Evolutionary conservation across 768 basidiomycete species (phyloP), one percentile per base, ranked within the genome.

Genomic region (Grammothele lineata): DNA sequence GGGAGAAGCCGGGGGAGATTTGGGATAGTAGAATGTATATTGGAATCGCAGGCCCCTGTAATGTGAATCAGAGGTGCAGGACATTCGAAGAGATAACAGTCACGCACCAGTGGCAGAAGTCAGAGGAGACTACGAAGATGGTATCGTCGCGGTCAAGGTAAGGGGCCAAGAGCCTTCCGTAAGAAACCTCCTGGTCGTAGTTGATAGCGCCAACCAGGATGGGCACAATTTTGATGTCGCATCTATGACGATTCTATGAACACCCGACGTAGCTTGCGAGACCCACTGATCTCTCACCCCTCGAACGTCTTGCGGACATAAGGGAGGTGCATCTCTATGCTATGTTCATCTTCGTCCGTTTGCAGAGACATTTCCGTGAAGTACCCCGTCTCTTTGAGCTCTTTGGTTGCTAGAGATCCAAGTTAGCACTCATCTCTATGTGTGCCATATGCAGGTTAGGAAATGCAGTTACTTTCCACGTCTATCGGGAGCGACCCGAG

Each of bases 241-340:
- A 65, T 36, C 88, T 92, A 48, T 8, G 21, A n/a, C n/a, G n/a
- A n/a, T n/a, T n/a, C n/a, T n/a, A n/a, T n/a, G n/a, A n/a, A n/a
- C 6, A 25, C 0, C 17, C 5, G 6, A n/a, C n/a, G n/a, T n/a
- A n/a, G n/a, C n/a, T n/a, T n/a, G n/a, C n/a, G n/a, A n/a, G n/a
- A n/a, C n/a, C n/a, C n/a, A n/a, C n/a, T n/a, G n/a, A n/a, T n/a
- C n/a, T 60, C 71, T 54, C 59, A 92, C 91, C 81, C 81, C 65
- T 88, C 75, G 50, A 95, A 96, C 10, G 85, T 68, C 64, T 91
- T 91, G 40, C 87, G 78, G 34, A 96, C 70, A 63, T 91, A 94
- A 5, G 95, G 93, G 15, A 98, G 76, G 59, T 98, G 94, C 91
- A 99, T 94, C 70, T 99, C 96, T 45, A 99, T 81, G 61, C 91